Conservation (phyloP, 805 yeast genomes). For the Candida xyloterini region DNA sequence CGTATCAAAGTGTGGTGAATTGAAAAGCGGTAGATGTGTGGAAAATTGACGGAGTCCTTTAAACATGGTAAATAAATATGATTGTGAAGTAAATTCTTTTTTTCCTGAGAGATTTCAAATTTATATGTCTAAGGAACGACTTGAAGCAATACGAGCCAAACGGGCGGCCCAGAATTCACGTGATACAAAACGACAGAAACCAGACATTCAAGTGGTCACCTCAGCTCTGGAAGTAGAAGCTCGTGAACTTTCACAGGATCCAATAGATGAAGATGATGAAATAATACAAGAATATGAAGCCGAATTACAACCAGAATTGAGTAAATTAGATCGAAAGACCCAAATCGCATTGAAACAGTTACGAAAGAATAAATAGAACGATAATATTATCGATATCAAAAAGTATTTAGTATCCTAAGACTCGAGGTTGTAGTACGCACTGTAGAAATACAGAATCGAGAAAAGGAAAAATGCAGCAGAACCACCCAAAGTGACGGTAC, state of each 20-base stretch:
- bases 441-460: constrained; percentile 74
- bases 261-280: constrained; percentile 9
- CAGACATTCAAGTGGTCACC: neutral
- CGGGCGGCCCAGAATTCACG: neutral
- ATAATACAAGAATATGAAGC: constrained; percentile 29
- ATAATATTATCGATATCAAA: constrained; percentile 1
- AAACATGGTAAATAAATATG: neutral
- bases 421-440: constrained; percentile 44
- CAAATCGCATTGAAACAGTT: constrained; percentile 36
- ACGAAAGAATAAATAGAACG: constrained; percentile 1
- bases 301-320: constrained; percentile 39
- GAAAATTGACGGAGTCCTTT: constrained; percentile 2
- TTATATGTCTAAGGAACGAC: constrained; percentile 8
- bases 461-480: constrained; percentile 82
- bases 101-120: too few relatives aligned
- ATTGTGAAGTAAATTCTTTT: neutral
- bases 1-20: constrained; percentile 60
- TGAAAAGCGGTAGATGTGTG: neutral
- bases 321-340: constrained; percentile 39
- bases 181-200: constrained; percentile 1
- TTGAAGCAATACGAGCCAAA: constrained; percentile 2
- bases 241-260: neutral
- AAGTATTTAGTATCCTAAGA: constrained; percentile 4
- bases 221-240: neutral
- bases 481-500: constrained; percentile 90